Evolutionary conservation across 73 alveolate genomes (phyloP), one percentile per base, ranked within the genome.

Genomic region (Tetrahymena elliotti): DNA sequence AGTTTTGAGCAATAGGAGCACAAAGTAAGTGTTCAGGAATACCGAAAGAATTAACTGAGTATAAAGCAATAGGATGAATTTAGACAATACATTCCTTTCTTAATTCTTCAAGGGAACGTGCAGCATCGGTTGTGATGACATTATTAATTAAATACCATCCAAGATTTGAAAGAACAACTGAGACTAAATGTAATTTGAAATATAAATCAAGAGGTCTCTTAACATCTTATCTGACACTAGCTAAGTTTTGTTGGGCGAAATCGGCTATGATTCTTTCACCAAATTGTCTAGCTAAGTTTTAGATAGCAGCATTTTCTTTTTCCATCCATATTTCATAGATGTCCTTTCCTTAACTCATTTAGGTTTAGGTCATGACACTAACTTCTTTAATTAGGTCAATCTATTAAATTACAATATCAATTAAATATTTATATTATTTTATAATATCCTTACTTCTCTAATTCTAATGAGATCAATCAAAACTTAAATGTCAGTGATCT

Each of bases 1-100:
- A 95, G 40, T 95, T 93, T 31, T 83, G 52, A 36, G 96, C 96
- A 95, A 95, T 95, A 39, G 97, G 97, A 37, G 97, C 94, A 68
- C 94, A 27, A 68, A 68, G 88, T 68, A 68, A 94, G n/a, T 95
- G 96, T 27, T 41, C 93, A 37, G 96, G 95, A 5, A 95, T 96
- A 95, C 94, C 94, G 53, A 95, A 36, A 36, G 94, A 41, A 36
- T 95, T 95, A 94, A 95, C 93, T 13, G 94, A 24, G 68, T 95
- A 94, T 37, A 27, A 24, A 31, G 88, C 88, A 18, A 68, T 68
- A 83, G 95, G 83, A 38, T 93, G 38, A 24, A 95, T 40, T 18
- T 93, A 39, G 52, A 93, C 94, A 37, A 95, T 94, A 20, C 88
- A 53, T 22, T 20, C 38, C 31, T 20, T 35, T 20, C 88, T 83